Evolutionary conservation across 1,284 basidiomycete species (phyloP).

Genomic region (Sanghuangporus weigelae): DNA sequence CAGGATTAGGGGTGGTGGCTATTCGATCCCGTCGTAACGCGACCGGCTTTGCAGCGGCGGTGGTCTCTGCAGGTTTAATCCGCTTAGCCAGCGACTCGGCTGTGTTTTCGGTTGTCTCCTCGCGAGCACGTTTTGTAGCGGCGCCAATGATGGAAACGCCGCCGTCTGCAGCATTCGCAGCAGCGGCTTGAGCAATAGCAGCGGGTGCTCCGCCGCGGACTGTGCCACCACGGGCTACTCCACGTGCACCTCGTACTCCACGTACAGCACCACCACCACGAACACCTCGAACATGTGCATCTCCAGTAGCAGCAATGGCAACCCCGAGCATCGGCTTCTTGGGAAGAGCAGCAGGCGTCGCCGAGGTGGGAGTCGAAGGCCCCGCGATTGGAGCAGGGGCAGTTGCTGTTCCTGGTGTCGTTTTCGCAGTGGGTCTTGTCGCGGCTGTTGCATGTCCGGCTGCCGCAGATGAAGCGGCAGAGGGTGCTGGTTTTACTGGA

Average conservation of each 20-base stretch:
- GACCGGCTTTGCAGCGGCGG: slow-evolving; percentile 26
- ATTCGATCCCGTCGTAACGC: slow-evolving; percentile 27
- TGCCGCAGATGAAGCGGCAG: slow-evolving; percentile 14
- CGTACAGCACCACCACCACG: slow-evolving; percentile 2
- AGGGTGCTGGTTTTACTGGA: slow-evolving; percentile 9
- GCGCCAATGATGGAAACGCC: slow-evolving; percentile 62
- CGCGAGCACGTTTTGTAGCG: slow-evolving; percentile 60
- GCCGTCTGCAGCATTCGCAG: slow-evolving; percentile 24
- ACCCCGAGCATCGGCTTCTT: slow-evolving; percentile 20
- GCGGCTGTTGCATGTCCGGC: slow-evolving; percentile 21
- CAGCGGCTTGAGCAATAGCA: slow-evolving; percentile 28
- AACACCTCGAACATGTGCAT: slow-evolving; percentile 9
- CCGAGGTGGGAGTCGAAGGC: slow-evolving; percentile 9
- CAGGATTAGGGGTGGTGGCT: slow-evolving; percentile 13
- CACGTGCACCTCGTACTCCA: slow-evolving; percentile 15
- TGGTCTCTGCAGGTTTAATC: slow-evolving; percentile 46
- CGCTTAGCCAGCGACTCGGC: slow-evolving; percentile 61
- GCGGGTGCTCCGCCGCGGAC: slow-evolving; percentile 31
- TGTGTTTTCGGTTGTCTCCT: slow-evolving; percentile 38
- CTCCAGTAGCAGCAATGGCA: not conserved
- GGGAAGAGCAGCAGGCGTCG: slow-evolving; percentile 23
- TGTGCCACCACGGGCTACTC: slow-evolving; percentile 27
- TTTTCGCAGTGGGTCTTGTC: slow-evolving; percentile 19
- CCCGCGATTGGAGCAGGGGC: not conserved
- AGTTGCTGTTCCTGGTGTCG: slow-evolving; percentile 22